Evolutionary conservation across 2,329 filamentous ascomycete genomes (phyloP), one percentile per base, ranked within the genome.

Genomic region (Penicillium digitatum): DNA sequence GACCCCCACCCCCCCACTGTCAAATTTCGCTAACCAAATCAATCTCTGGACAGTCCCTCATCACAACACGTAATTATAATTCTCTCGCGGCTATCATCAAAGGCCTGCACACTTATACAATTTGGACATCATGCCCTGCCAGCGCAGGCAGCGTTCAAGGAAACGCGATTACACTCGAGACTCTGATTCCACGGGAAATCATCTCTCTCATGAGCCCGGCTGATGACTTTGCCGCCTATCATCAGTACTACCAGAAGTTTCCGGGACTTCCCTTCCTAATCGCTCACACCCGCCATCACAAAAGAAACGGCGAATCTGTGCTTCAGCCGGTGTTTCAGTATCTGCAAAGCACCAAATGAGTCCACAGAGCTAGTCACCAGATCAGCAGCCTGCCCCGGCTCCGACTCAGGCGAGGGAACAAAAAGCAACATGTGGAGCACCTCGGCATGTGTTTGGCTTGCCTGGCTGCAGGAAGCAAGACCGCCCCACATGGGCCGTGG

Each of bases 201-300:
- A 37, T 64, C 22, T 61, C 62, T 18, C 63, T 76, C 40, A 50
- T 67, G 14, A 61, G 69, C 45, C 61, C 73, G 0, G 52, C 56
- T 24, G 57, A 71, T 9, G 76, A 76, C 47, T 74, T 71, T 40
- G 59, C 62, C 8, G 52, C 62, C 26, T 76, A 76, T 55, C 70
- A 72, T 31, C 63, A 69, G 29, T 62, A 67, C 18, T 73, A 72
- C 61, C 48, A 59, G 24, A 52, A 59, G 12, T 57, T 61, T 7
- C 72, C 72, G 0, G 74, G 73, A 4, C 66, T 75, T 22, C 74
- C 74, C 1, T 76, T 74, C 54, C 64, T 76, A 3, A 38, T 69
- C 5, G 72, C 73, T 2, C 73, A 76, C 61, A 54, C 73, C 47
- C 61, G 63, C 16, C 72, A 75, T 29, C 69, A 64, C 45, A 65